Evolutionary conservation across 1,284 basidiomycete genomes (phyloP).

Genomic region (Cutaneotrichosporon sp.): DNA sequence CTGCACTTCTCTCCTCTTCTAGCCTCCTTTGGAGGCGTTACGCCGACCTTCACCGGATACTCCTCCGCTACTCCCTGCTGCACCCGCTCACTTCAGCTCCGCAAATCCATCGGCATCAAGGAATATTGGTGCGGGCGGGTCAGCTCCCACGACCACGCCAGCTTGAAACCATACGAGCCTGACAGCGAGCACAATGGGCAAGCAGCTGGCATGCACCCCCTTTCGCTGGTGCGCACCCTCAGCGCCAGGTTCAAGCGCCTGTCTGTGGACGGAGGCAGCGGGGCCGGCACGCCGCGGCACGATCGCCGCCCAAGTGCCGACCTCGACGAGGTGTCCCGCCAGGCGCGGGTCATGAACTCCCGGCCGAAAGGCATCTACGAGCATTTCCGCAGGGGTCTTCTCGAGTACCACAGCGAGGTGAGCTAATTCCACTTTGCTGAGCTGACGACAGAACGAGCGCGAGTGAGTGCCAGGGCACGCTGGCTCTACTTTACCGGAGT

Average conservation of each 20-base stretch:
- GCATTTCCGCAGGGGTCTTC: conserved; percentile 38
- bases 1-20: too few species aligned
- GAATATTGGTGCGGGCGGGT: conserved; percentile 39
- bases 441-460: conserved; percentile 19
- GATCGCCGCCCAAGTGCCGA: conserved; percentile 12
- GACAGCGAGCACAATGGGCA: neutral
- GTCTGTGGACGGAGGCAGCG: neutral
- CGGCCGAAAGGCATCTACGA: conserved; percentile 35
- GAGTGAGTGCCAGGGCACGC: too few species aligned
- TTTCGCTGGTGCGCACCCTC: neutral
- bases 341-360: conserved; percentile 27
- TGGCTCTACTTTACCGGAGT: too few species aligned
- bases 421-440: neutral
- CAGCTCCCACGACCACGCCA: conserved; percentile 5
- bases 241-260: neutral
- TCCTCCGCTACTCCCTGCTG: neutral
- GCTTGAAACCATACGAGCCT: neutral
- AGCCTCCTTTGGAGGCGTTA: too few species aligned
- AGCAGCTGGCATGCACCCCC: neutral
- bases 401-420: conserved; percentile 30
- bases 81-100: conserved; percentile 18
- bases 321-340: conserved; percentile 22
- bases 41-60: too few species aligned
- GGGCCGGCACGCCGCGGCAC: neutral
- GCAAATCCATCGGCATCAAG: conserved; percentile 26